Evolutionary conservation across 2,329 filamentous ascomycete species (phyloP), one percentile per base, ranked within the genome.

Genomic region (Trichothecium roseum): DNA sequence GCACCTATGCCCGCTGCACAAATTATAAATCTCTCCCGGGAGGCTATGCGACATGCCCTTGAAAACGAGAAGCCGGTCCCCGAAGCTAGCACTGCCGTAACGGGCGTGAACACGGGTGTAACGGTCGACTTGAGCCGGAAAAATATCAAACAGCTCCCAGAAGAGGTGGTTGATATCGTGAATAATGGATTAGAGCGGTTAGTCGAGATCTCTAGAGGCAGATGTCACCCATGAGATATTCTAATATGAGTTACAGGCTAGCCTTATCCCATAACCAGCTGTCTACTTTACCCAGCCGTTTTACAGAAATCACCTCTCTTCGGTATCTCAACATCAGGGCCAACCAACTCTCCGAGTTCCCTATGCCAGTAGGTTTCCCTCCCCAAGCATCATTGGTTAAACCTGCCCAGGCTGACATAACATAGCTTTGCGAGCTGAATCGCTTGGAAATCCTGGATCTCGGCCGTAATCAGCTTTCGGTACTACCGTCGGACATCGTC

Each of bases 391-490:
- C 8, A 18, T 14, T 13, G 13, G 13, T 17, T 24, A 17, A 28
- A 9, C 12, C 12, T 18, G 8, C 15, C 4, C 5, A 17, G 8
- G 17, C 35, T 37, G 14, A 37, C 40, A 34, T 36, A 22, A 31
- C 16, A 27, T 16, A 94, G 87, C 74, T 96, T 39, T 88, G 89
- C 54, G 79, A 87, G 56, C 70, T 96, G 42, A 80, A 76, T 35
- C 83, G 86, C 24, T 73, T 96, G 37, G 88, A 96, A 60, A 94
- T 95, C 40, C 73, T 96, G 41, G 89, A 96, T 60, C 71, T 96
- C 37, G 88, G 87, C 54, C 77, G 84, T 48, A 96, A 96, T 55
- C 85, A 82, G 55, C 78, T 96, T 41, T 74, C 73, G 32, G 65
- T 73, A 8, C 70, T 96, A 2, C 87, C 89, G 0, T 74, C 80